Conservation (phyloP, 139 green algal genomes). For the Chlamydomonas applanata region DNA sequence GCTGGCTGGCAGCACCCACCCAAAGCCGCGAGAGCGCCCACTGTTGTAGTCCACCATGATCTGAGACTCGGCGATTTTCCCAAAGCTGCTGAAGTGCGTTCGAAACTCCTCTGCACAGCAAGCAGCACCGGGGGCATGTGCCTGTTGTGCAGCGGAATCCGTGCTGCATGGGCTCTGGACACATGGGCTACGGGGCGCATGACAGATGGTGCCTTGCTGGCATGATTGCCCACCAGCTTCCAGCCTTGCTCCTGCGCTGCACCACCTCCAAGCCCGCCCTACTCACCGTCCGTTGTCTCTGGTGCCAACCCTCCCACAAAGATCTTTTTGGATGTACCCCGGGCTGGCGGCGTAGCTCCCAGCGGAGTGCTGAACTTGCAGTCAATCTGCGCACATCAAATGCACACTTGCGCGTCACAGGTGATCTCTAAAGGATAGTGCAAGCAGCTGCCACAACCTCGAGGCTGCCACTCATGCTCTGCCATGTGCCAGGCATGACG, state of each 20-base stretch:
- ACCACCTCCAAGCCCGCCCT: background rate
- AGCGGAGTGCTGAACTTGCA: constrained; percentile 75
- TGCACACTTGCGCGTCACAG: too few species aligned
- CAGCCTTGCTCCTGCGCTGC: too few species aligned
- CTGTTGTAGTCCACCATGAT: constrained; percentile 86
- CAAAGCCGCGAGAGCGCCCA: constrained; percentile 74
- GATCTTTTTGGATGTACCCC: constrained; percentile 65
- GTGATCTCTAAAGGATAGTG: too few species aligned
- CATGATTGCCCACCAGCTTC: too few species aligned
- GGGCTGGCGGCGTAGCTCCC: constrained; percentile 50
- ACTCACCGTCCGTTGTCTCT: constrained; percentile 76
- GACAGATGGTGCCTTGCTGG: too few species aligned
- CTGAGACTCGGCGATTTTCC: constrained; percentile 69
- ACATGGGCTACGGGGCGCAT: too few species aligned
- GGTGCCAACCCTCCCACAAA: constrained; percentile 84
- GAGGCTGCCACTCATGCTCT: too few species aligned
- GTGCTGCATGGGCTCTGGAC: too few species aligned
- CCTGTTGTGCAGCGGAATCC: too few species aligned
- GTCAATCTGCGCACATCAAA: constrained; percentile 63
- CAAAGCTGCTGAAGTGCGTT: constrained; percentile 86
- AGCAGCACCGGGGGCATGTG: too few species aligned
- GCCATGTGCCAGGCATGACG: too few species aligned
- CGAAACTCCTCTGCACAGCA: constrained; percentile 66
- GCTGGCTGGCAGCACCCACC: constrained; percentile 48
- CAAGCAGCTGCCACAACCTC: too few species aligned